A percentile compares a stretch with the other conserved stretches of the same genome.
phyloP scores from a whole-genome alignment of 495 filamentous ascomycete genomes.

The Tuber indicum region DNA sequence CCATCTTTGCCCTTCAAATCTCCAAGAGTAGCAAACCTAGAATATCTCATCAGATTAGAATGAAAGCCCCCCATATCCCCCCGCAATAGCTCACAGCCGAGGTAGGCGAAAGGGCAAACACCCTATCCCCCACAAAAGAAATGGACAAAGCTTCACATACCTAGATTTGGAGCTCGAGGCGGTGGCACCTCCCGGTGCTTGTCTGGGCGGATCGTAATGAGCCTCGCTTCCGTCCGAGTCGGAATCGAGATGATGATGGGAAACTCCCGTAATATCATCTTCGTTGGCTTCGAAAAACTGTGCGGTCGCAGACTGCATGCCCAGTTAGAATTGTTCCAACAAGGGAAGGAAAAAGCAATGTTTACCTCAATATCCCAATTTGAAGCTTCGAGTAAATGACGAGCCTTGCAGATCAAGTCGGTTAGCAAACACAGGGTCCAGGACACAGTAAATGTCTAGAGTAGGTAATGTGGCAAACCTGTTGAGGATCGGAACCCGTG shows the following conservation, averaged over 20 bases:
- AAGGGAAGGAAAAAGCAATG: background rate
- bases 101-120: background rate
- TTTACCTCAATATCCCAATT: conserved; percentile 40
- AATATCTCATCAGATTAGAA: conserved; percentile 12
- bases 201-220: conserved; percentile 17
- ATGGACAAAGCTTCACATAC: conserved; percentile 11
- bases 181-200: conserved; percentile 8
- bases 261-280: conserved; percentile 17
- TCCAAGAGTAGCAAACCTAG: conserved; percentile 53
- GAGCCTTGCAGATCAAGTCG: conserved; percentile 22
- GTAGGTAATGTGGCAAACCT: conserved; percentile 47
- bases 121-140: background rate
- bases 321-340: conserved; percentile 9
- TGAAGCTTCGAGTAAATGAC: conserved; percentile 41
- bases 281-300: conserved; percentile 31
- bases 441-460: background rate
- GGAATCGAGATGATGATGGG: conserved; percentile 11
- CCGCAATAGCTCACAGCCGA: background rate
- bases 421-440: conserved; percentile 15
- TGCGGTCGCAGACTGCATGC: conserved; percentile 32
- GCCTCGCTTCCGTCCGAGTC: conserved; percentile 28
- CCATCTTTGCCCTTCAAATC: conserved; percentile 50
- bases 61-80: background rate
- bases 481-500: conserved; percentile 57
- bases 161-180: conserved; percentile 27